Base-by-base conservation (phyloP, 2,329 filamentous ascomycete genomes). In the Chaetomium globosum region DNA sequence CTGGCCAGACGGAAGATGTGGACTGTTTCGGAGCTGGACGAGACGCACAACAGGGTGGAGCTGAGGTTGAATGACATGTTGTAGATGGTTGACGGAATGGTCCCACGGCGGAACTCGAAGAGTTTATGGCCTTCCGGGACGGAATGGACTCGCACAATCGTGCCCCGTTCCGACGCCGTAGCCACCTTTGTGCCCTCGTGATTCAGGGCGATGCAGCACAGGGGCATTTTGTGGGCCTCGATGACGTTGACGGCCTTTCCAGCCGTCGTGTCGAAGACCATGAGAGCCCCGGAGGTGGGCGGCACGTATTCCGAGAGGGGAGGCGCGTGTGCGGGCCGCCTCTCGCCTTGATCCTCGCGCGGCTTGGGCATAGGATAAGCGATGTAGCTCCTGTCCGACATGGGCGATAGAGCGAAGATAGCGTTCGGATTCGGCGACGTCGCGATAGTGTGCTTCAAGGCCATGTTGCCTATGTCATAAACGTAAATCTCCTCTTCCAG, bases 401-500 rank as follows among this genome's bases (percentile, higher is more conserved):
- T 97, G 1, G 95, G 92, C 1, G 94, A 97, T 5, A 99, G 85
- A 4, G 93, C 91, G 78, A 93, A 97, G 67, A 98, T 95, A 39
- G 92, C 93, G 69, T 87, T 88, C 0, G 93, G 92, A 73, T 99
- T 99, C 7, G 95, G 92, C 3, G 94, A 97, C 6, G 94, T 98
- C 65, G 93, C 88, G 69, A 98, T 96, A 6, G 92, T 96, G 77
- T 93, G 90, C 49, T 98, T 83, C 65, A 98, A 86, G 73, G 91
- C 94, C 94, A 99, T 98, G 75, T 97, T 98, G 78, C 93, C 93
- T 70, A 99, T 98, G 77, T 99, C 95, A 80, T 99, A 99, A 57
- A 99, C 85, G 79, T 98, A 99, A 68, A 98, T 96, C 76, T 97
- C 91, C 73, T 97, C 93, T 76, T 99, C 95, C 64, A 98, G 84